These are phyloP conservation scores for Schizochytrium sp. DNA, from an alignment of 108 stramenopile genomes.

Conservation along the genomic window DNA sequence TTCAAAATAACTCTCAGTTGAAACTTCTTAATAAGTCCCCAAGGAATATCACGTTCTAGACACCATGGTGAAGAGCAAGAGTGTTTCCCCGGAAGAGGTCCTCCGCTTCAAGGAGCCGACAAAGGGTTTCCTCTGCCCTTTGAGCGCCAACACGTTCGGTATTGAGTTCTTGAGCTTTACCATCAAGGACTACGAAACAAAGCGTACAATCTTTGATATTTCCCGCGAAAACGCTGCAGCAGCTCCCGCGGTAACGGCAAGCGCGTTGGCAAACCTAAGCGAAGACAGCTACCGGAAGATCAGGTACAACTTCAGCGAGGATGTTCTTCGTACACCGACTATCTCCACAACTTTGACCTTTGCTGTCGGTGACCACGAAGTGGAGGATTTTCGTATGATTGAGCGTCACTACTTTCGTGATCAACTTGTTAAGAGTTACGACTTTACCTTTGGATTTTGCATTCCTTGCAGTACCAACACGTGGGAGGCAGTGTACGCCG, in stretches of 20 bases:
- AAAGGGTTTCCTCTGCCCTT: constrained; percentile 79
- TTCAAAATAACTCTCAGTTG: too few relatives aligned
- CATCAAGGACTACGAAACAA: constrained; percentile 79
- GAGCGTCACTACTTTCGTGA: constrained; percentile 84
- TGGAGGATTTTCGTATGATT: constrained; percentile 83
- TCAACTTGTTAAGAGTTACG: constrained; percentile 74
- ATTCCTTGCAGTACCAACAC: constrained; percentile 82
- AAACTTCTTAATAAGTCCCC: too few relatives aligned
- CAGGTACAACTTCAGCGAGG: constrained; percentile 84
- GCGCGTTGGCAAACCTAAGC: constrained; percentile 68
- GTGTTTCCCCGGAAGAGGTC: constrained; percentile 69
- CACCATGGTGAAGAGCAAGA: constrained; percentile 21
- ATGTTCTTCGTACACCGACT: constrained; percentile 79
- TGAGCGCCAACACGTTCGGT: constrained; percentile 77
- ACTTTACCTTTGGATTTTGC: constrained; percentile 84
- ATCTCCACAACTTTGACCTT: constrained; percentile 78
- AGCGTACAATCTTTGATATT: constrained; percentile 81
- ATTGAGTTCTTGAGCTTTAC: constrained; percentile 81
- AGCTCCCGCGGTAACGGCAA: constrained; percentile 69
- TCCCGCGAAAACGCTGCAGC: constrained; percentile 73
- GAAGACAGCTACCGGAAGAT: constrained; percentile 79
- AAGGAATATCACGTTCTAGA: not conserved
- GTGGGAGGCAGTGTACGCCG: constrained; percentile 82
- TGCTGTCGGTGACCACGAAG: constrained; percentile 76
- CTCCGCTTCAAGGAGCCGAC: constrained; percentile 71